Conservation (phyloP, 768 basidiomycete species). For the Amanita muscaria region DNA sequence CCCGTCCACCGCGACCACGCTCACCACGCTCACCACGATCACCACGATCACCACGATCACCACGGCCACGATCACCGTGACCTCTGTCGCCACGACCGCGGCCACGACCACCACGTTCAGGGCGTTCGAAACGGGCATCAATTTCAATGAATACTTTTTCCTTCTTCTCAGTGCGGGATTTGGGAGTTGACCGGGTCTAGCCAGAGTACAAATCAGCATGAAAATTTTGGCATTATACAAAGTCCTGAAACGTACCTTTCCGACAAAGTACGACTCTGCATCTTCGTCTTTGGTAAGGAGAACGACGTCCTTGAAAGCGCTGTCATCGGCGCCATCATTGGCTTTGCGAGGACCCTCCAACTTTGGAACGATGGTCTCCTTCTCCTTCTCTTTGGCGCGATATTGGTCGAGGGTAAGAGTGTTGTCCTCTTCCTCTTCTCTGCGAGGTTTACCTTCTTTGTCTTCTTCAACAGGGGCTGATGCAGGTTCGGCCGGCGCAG, state of each 20-base stretch:
- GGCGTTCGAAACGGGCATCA: slow-evolving; percentile 82
- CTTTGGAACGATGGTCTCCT: slow-evolving; percentile 58
- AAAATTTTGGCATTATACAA: background rate
- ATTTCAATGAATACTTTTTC: slow-evolving; percentile 91
- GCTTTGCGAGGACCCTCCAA: slow-evolving; percentile 70
- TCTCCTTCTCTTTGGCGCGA: slow-evolving; percentile 71
- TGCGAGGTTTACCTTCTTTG: slow-evolving; percentile 32
- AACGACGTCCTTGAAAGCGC: slow-evolving; percentile 64
- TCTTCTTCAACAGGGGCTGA: slow-evolving; percentile 32
- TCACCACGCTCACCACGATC: slow-evolving; percentile 17
- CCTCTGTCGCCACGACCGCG: slow-evolving; percentile 17
- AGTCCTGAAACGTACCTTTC: slow-evolving; percentile 57
- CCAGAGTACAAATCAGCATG: slow-evolving; percentile 1
- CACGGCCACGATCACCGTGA: slow-evolving; percentile 45
- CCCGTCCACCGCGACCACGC: slow-evolving; percentile 28
- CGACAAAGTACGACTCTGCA: slow-evolving; percentile 75
- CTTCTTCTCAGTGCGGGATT: slow-evolving; percentile 69
- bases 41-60: slow-evolving; percentile 37
- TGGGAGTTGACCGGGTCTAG: slow-evolving; percentile 59
- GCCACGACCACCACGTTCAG: slow-evolving; percentile 57
- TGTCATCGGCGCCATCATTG: slow-evolving; percentile 69
- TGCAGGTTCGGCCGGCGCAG: slow-evolving; percentile 11
- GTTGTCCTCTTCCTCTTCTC: slow-evolving; percentile 86
- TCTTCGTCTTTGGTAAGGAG: slow-evolving; percentile 60
- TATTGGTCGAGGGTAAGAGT: slow-evolving; percentile 93